A percentile compares a stretch with the other conserved stretches of the same genome.
These are phyloP conservation scores for Eucommia ulmoides DNA, from an alignment of 257 asterid genomes.

Conservation along the genomic window DNA sequence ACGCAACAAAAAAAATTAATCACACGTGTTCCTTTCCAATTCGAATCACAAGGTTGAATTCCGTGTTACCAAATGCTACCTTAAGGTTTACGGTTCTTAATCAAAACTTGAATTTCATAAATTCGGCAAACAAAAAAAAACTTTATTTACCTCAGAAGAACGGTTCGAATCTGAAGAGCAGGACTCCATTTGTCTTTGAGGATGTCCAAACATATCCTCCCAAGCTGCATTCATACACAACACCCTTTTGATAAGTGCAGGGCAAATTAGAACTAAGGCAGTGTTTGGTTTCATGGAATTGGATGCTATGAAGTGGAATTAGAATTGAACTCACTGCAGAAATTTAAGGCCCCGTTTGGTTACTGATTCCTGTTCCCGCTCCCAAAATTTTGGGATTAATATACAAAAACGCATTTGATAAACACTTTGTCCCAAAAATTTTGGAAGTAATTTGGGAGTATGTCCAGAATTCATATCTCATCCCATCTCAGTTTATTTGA, in stretches of 20 bases:
- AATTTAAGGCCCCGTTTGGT: too few species aligned
- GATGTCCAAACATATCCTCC: constrained; percentile 97
- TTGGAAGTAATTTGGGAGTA: too few species aligned
- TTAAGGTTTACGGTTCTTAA: background rate
- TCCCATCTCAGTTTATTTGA: too few species aligned
- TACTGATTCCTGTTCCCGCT: too few species aligned
- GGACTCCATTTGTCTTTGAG: constrained; percentile 99
- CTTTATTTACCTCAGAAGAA: constrained; percentile 71
- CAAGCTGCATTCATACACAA: constrained; percentile 53
- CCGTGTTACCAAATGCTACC: background rate
- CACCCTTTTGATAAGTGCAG: constrained; percentile 8
- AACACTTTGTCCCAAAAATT: too few species aligned
- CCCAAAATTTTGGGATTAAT: too few species aligned
- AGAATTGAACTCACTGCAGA: too few species aligned
- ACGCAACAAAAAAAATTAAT: background rate
- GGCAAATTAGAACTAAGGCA: background rate
- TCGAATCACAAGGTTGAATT: background rate
- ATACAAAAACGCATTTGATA: too few species aligned
- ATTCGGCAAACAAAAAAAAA: background rate
- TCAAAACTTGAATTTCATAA: background rate
- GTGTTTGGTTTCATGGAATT: too few species aligned
- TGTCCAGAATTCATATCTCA: too few species aligned
- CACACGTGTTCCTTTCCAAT: background rate
- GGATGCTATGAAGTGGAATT: too few species aligned
- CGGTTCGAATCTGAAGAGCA: constrained; percentile 99